A percentile compares a stretch with the other conserved stretches of the same genome.
Evolutionary conservation across 2,329 filamentous ascomycete species (phyloP).

Genomic region (Lasiodiplodia gonubiensis): DNA sequence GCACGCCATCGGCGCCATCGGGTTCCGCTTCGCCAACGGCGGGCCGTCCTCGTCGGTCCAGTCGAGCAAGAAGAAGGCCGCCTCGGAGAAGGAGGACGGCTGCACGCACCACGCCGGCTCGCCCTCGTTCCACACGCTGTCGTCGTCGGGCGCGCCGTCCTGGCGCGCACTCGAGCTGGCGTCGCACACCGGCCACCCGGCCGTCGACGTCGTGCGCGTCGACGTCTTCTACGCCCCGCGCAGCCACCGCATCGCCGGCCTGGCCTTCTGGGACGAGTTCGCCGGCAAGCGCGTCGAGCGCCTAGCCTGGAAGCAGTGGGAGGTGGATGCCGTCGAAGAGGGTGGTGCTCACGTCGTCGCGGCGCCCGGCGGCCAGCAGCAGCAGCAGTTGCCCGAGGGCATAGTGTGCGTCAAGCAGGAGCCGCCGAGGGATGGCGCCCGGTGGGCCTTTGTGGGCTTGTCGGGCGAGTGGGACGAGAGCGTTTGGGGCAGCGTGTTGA

Average conservation of each 20-base stretch:
- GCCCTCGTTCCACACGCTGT: constrained; percentile 26
- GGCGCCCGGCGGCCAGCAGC: neutral
- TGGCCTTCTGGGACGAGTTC: constrained; percentile 37
- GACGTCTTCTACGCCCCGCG: constrained; percentile 38
- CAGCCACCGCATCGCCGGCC: constrained; percentile 35
- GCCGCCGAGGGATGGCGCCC: constrained; percentile 38
- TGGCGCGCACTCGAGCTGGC: constrained; percentile 17
- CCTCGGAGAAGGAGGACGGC: constrained; percentile 30
- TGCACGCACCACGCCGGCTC: constrained; percentile 35
- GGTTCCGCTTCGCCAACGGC: constrained; percentile 31
- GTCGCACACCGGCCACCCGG: constrained; percentile 22
- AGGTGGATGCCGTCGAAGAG: constrained; percentile 26
- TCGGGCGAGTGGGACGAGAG: constrained; percentile 33
- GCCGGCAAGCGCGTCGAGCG: constrained; percentile 32
- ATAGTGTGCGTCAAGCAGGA: constrained; percentile 34
- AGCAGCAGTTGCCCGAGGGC: constrained; percentile 30
- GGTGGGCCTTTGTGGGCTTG: constrained; percentile 38
- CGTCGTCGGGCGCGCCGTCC: neutral
- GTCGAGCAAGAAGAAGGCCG: constrained; percentile 29
- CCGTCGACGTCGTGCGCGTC: constrained; percentile 37
- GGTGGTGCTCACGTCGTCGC: constrained; percentile 25
- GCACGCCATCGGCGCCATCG: constrained; percentile 36
- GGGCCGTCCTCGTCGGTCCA: neutral
- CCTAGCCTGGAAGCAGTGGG: constrained; percentile 37
- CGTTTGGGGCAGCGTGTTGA: constrained; percentile 35